Evolutionary conservation across 2,329 filamentous ascomycete genomes (phyloP).

Genomic region (Hypocrella siamensis): DNA sequence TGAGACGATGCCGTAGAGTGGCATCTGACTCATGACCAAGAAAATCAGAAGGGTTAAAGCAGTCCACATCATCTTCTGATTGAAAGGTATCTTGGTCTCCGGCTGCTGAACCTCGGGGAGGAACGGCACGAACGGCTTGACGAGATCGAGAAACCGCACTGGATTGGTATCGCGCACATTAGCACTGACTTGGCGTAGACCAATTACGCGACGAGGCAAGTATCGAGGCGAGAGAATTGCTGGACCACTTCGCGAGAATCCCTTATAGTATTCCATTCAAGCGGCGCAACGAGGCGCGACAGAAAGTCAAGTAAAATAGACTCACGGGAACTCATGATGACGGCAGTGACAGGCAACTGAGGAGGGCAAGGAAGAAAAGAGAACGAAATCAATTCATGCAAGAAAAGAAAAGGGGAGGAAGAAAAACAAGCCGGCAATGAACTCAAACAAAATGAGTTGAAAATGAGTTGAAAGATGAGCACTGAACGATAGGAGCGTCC

Average conservation of each 20-base stretch:
- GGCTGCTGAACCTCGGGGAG: constrained; percentile 97
- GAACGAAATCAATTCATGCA: constrained; percentile 25
- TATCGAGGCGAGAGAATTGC: background rate
- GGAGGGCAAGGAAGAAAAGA: constrained; percentile 12
- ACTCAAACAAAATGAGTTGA: no score
- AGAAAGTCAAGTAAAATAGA: constrained; percentile 9
- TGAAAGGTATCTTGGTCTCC: constrained; percentile 97
- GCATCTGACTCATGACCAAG: constrained; percentile 99
- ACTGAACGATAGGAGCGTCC: no score
- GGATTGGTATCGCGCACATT: constrained; percentile 9
- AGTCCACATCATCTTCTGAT: constrained; percentile 95
- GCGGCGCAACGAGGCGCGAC: constrained; percentile 2
- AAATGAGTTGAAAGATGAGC: no score
- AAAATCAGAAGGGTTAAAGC: constrained; percentile 93
- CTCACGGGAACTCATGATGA: constrained; percentile 42
- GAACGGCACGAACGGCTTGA: constrained; percentile 99
- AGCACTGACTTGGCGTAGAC: constrained; percentile 10
- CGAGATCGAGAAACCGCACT: constrained; percentile 99
- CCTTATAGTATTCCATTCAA: no score
- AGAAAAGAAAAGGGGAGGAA: constrained; percentile 16
- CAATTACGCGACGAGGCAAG: constrained; percentile 12
- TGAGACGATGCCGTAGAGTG: constrained; percentile 95
- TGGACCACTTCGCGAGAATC: no score
- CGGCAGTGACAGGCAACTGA: constrained; percentile 12
- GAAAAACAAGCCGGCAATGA: constrained; percentile 20